Evolutionary conservation across 78 protist genomes (phyloP).

Genomic region (Dictyostelium discoideum): DNA sequence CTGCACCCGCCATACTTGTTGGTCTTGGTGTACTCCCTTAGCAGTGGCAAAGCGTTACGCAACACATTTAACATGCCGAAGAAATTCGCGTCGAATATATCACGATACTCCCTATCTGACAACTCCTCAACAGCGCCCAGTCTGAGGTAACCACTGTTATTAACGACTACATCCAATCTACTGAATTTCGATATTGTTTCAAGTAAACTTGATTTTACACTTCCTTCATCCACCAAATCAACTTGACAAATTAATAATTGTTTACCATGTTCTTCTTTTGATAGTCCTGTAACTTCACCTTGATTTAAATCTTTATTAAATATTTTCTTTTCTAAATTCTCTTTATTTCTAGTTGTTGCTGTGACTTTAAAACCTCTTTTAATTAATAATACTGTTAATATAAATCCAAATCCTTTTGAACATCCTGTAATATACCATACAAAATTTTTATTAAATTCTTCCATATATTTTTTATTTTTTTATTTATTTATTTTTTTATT

Average conservation of each 20-base stretch:
- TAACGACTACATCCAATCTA: slow-evolving; percentile 27
- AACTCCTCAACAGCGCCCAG: slow-evolving; percentile 22
- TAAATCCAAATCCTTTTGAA: slow-evolving; percentile 34
- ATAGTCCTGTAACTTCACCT: not conserved
- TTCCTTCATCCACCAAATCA: not conserved
- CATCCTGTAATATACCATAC: slow-evolving; percentile 59
- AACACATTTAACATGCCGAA: slow-evolving; percentile 55
- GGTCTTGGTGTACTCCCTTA: not conserved
- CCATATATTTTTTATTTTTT: not conserved
- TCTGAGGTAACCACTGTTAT: slow-evolving; percentile 23
- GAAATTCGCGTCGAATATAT: slow-evolving; percentile 35
- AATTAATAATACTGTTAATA: not conserved
- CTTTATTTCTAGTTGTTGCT: slow-evolving; percentile 35
- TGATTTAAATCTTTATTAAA: not conserved
- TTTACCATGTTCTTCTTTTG: not conserved
- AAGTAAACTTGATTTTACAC: not conserved
- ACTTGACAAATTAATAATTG: slow-evolving; percentile 3
- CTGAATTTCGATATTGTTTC: not conserved
- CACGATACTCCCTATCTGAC: not conserved
- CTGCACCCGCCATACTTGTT: not conserved
- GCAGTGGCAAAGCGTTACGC: not conserved
- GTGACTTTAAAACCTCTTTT: slow-evolving; percentile 17
- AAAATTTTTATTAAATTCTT: not conserved
- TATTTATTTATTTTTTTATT: too few relatives aligned
- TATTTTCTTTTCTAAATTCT: not conserved